A percentile compares a stretch with the other conserved stretches of the same genome.
phyloP scores from a whole-genome alignment of 73 alveolate species.

The Paramecium primaurelia region DNA sequence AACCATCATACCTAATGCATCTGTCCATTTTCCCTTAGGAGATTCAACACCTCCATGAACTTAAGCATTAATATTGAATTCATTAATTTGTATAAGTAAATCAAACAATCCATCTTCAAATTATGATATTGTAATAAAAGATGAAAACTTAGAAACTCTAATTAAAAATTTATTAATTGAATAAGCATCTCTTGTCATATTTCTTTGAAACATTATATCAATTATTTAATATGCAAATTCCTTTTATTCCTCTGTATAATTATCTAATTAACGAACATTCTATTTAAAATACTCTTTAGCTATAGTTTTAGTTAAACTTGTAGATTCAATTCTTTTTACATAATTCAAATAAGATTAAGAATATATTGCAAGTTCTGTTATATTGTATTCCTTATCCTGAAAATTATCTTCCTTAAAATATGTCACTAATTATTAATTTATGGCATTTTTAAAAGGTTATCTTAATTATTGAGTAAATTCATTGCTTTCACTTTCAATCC shows the following conservation, averaged over 20 bases:
- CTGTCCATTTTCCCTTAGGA: constrained; percentile 43
- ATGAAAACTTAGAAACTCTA: not conserved
- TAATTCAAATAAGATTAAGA: not conserved
- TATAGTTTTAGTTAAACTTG: not conserved
- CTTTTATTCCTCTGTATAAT: not conserved
- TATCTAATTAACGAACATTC: not conserved
- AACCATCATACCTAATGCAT: constrained; percentile 4
- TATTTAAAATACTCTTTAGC: not conserved
- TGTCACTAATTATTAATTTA: not conserved
- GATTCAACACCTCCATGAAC: not conserved
- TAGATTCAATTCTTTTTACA: not conserved
- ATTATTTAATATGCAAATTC: not conserved
- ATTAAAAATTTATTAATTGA: not conserved
- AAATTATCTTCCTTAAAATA: not conserved
- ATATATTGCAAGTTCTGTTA: not conserved
- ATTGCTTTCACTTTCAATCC: not conserved
- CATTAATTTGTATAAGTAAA: not conserved
- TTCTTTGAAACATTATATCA: not conserved
- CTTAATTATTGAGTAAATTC: not conserved
- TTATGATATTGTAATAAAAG: not conserved
- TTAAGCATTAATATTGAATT: not conserved
- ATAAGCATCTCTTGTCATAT: not conserved
- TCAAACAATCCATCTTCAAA: constrained; percentile 22
- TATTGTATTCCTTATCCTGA: not conserved
- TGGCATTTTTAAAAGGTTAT: not conserved